Evolutionary conservation across 805 yeast genomes (phyloP).

Genomic region (Candida arabinofermentans): DNA sequence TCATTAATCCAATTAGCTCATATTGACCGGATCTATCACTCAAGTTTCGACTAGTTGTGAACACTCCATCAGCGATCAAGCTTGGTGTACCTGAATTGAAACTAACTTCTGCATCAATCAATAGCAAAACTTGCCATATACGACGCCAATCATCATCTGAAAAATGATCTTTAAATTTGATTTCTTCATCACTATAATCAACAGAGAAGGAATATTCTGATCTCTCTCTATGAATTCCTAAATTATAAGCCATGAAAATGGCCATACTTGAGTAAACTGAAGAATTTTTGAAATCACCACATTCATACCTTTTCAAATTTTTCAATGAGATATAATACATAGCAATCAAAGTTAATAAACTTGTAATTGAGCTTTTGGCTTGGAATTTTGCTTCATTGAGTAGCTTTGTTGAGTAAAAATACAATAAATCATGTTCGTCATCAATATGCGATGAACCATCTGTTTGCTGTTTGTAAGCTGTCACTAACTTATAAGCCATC

Average conservation of each 20-base stretch:
- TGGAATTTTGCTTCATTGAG: slow-evolving; percentile 15
- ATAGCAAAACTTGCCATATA: slow-evolving; percentile 15
- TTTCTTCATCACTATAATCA: background rate
- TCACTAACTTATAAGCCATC: slow-evolving; percentile 8
- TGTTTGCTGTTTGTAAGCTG: slow-evolving; percentile 1
- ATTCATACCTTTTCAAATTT: slow-evolving; percentile 14
- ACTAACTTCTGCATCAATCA: slow-evolving; percentile 21
- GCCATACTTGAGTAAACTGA: slow-evolving; percentile 15
- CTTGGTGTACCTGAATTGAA: slow-evolving; percentile 23
- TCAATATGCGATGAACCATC: too few relatives aligned
- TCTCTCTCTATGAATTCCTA: slow-evolving; percentile 20
- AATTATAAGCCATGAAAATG: slow-evolving; percentile 18
- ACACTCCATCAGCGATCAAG: slow-evolving; percentile 2
- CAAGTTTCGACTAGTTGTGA: background rate
- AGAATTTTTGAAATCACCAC: slow-evolving; percentile 15
- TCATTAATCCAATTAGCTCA: background rate
- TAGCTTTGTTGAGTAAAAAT: slow-evolving; percentile 14
- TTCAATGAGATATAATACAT: slow-evolving; percentile 18
- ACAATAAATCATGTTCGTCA: slow-evolving; percentile 16
- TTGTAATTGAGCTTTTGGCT: slow-evolving; percentile 15
- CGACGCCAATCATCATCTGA: slow-evolving; percentile 15
- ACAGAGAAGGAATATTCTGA: background rate
- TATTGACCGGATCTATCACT: too few relatives aligned
- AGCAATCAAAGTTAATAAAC: slow-evolving; percentile 13
- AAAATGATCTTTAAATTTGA: slow-evolving; percentile 8